Percentiles rank a stretch among this genome's conserved stretches.
These are phyloP conservation scores for Nakaseomyces sp. DNA, from an alignment of 1,139 yeast species.

Conservation along the genomic window DNA sequence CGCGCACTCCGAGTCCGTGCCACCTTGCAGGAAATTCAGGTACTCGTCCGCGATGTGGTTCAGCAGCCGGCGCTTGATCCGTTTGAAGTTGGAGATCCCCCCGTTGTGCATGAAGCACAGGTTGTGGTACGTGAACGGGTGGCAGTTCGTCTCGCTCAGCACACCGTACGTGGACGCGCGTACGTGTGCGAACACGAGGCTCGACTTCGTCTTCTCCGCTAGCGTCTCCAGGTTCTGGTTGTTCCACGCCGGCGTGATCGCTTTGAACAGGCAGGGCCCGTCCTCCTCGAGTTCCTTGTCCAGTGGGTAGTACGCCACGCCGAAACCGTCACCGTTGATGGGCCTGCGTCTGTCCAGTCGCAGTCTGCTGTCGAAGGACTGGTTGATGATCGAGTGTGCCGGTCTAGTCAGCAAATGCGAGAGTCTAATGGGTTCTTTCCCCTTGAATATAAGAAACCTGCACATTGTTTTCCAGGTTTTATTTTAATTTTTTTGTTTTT, in stretches of 20 bases:
- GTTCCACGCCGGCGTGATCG: slow-evolving; percentile 98
- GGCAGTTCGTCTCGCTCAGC: slow-evolving; percentile 88
- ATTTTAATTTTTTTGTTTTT: background rate
- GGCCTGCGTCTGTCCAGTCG: slow-evolving; percentile 84
- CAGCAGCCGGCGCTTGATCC: slow-evolving; percentile 64
- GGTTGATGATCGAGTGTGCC: slow-evolving; percentile 94
- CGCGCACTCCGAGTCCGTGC: slow-evolving; percentile 92
- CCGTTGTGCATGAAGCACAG: slow-evolving; percentile 98
- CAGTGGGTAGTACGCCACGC: slow-evolving; percentile 83
- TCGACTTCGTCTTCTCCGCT: slow-evolving; percentile 78
- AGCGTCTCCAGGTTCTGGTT: slow-evolving; percentile 79
- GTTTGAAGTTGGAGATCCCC: slow-evolving; percentile 64
- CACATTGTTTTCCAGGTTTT: slow-evolving; percentile 20
- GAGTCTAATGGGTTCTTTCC: slow-evolving; percentile 71
- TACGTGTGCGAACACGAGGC: slow-evolving; percentile 86
- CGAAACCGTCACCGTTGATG: slow-evolving; percentile 96
- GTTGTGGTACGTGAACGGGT: slow-evolving; percentile 80
- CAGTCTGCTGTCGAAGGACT: slow-evolving; percentile 82
- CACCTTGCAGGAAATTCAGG: slow-evolving; percentile 76
- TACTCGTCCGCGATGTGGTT: slow-evolving; percentile 70
- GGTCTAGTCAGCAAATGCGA: slow-evolving; percentile 87
- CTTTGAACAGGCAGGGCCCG: slow-evolving; percentile 80
- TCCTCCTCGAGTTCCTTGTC: slow-evolving; percentile 41
- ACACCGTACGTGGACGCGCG: slow-evolving; percentile 95
- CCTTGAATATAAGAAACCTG: slow-evolving; percentile 34